These are phyloP conservation scores for Elaeis guineensis DNA, from an alignment of 176 grass and related monocot genomes.

Conservation along the genomic window DNA sequence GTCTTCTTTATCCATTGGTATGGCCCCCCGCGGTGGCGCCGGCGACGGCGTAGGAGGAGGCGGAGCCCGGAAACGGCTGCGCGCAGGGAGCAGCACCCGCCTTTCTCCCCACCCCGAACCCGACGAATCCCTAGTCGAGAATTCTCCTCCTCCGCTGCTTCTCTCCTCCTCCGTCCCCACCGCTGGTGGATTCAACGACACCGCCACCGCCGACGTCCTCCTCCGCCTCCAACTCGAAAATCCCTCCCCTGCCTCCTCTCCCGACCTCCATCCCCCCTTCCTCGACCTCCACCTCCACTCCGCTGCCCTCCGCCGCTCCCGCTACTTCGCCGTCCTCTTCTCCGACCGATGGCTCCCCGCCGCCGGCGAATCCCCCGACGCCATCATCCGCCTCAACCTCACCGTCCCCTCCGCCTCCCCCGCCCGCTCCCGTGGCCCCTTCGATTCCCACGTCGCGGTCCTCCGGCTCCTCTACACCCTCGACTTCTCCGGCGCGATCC, in stretches of 20 bases:
- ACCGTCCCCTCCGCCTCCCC: not conserved
- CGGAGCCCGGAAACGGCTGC: no score
- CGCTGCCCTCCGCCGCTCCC: slow-evolving; percentile 22
- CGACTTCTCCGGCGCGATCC: slow-evolving; percentile 41
- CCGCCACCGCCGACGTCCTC: no score
- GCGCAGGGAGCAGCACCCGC: no score
- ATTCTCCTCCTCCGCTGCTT: no score
- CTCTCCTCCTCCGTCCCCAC: no score
- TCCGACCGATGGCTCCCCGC: slow-evolving; percentile 33
- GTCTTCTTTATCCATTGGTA: no score
- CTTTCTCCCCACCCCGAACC: no score
- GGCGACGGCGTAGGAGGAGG: no score
- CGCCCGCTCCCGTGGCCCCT: slow-evolving; percentile 13
- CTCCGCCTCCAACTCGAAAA: no score
- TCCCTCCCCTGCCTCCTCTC: not conserved
- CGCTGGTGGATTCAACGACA: no score
- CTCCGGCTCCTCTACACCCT: slow-evolving; percentile 54
- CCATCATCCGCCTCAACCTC: slow-evolving; percentile 6
- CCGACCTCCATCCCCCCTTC: not conserved
- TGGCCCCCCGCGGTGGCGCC: no score
- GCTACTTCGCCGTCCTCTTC: slow-evolving; percentile 50
- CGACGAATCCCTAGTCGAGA: no score
- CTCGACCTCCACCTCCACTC: slow-evolving; percentile 50
- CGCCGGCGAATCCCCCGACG: not conserved
- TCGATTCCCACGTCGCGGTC: slow-evolving; percentile 49